Evolutionary conservation across 495 filamentous ascomycete species (phyloP), one percentile per base, ranked within the genome.

Genomic region (Tuber calosporum): DNA sequence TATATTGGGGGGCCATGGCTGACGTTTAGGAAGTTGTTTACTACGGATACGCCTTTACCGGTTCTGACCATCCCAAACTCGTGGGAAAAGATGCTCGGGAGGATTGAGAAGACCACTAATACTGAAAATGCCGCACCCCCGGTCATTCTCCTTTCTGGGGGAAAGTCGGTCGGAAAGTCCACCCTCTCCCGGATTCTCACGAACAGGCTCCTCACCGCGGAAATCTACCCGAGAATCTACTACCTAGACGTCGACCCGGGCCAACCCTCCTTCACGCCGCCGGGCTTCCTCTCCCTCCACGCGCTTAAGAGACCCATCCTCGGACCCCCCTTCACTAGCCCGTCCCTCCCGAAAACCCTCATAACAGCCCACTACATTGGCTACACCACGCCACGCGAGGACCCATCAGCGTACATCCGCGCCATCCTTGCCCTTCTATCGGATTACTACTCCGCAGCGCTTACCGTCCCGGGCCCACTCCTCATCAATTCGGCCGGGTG

Each of bases 161-260:
- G 89, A 15, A 90, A 91, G 75, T 85, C 84, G 0, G 86, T 88
- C 34, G 90, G 90, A 40, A 92, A 92, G 82, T 92, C 90, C 15
- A 91, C 88, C 0, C 90, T 91, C 72, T 86, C 86, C 72, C 88
- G 89, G 42, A 83, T 87, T 48, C 80, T 91, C 5, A 77, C 85
- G 17, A 92, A 92, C 75, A 83, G 84, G 68, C 83, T 90, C 40
- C 83, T 91, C 68, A 87, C 86, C 53, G 8, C 26, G 1, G 42
- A 40, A 22, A 41, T 66, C 38, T 71, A 69, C 26, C 53, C 9
- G n/a, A 30, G 26, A 62, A 83, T 89, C 26, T 86, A 84, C 69
- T 89, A 89, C 77, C 84, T 92, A 3, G 90, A 92, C 71, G 82
- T 91, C 1, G 90, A 92, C 70, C 87, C 89, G 5, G 88, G 87